Conservation (phyloP, 371 early-diverging fungal genomes). For the Mucor lusitanicus region DNA sequence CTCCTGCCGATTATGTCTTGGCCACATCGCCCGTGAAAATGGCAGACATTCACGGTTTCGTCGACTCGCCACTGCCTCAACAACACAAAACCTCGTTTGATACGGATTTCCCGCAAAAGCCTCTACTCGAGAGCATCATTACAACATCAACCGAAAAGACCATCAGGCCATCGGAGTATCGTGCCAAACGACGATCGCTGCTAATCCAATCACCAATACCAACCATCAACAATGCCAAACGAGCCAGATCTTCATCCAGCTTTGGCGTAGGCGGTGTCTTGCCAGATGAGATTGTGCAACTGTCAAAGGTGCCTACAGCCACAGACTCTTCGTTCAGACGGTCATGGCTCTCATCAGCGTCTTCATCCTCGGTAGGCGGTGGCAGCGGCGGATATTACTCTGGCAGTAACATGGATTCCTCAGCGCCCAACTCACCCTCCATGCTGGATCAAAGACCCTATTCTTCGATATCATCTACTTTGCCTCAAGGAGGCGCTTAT, state of each 20-base stretch:
- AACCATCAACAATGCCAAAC: not conserved
- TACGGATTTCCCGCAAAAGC: not conserved
- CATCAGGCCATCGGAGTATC: conserved; percentile 47
- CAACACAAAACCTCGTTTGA: not conserved
- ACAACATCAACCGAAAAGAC: conserved; percentile 17
- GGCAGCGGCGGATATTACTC: conserved; percentile 10
- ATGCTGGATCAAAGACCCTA: conserved; percentile 1
- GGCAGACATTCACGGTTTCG: not conserved
- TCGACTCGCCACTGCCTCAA: not conserved
- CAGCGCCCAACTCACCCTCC: conserved; percentile 19
- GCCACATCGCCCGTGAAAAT: not conserved
- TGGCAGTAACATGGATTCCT: conserved; percentile 16
- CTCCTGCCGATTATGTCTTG: not conserved
- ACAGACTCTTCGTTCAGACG: conserved; percentile 5
- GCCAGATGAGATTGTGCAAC: conserved; percentile 19
- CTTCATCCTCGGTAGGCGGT: conserved; percentile 12
- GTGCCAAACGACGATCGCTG: conserved; percentile 50
- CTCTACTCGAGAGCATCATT: not conserved
- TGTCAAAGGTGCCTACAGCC: not conserved
- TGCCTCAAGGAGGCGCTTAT: not conserved
- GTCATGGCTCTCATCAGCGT: conserved; percentile 26
- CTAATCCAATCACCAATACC: conserved; percentile 34
- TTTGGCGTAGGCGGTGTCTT: conserved; percentile 26
- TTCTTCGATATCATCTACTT: conserved; percentile 1
- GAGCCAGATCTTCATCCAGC: conserved; percentile 10